Conservation (phyloP, 169 alveolate species). For the Eimeria praecox region DNA sequence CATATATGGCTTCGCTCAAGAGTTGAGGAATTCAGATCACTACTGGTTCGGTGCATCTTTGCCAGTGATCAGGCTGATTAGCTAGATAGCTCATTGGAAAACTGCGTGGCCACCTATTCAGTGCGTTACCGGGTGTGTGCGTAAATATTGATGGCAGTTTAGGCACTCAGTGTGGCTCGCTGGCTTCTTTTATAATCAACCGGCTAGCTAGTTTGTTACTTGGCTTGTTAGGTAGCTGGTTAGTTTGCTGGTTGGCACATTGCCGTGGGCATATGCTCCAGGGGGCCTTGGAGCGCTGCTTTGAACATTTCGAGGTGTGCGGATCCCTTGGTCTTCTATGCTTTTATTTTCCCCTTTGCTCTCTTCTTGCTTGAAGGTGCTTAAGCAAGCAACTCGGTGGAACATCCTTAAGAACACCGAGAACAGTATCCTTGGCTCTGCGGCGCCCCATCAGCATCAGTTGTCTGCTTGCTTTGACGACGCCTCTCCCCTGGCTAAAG, state of each 20-base stretch:
- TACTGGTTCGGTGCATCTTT: not conserved
- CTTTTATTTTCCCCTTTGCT: not conserved
- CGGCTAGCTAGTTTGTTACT: not conserved
- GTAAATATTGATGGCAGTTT: not conserved
- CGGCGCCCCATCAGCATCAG: conserved; percentile 21
- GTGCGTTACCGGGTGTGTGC: not conserved
- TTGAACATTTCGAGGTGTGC: not conserved
- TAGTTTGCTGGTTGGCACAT: not conserved
- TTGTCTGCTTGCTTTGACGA: not conserved
- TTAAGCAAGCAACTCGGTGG: conserved; percentile 40
- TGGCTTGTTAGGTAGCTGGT: not conserved
- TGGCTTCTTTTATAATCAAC: not conserved
- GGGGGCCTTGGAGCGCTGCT: not conserved
- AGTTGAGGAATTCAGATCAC: not conserved
- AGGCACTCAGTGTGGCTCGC: not conserved
- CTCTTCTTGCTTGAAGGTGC: not conserved
- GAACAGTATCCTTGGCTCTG: not conserved
- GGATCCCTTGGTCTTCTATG: not conserved
- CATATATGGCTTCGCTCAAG: not conserved
- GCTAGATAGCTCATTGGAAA: not conserved
- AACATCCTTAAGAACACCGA: conserved; percentile 42
- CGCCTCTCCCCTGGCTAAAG: not conserved
- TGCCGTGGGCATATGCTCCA: not conserved
- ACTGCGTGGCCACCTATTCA: not conserved
- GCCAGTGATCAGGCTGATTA: not conserved